Conservation (phyloP, 176 grass and related monocot species). For the Musa itinerans region DNA sequence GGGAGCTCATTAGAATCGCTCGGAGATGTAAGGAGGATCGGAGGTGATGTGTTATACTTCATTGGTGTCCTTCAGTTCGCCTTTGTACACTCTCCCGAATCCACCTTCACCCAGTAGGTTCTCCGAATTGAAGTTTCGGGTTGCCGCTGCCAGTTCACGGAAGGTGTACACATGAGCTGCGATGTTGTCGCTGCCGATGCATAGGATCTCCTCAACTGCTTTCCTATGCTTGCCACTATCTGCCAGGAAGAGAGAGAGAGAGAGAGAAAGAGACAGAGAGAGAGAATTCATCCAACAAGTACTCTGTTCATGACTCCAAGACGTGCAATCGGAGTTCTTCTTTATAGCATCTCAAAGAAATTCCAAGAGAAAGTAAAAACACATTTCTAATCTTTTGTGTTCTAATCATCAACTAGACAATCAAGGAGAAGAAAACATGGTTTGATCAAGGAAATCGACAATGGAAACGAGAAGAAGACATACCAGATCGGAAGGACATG, state of each 20-base stretch:
- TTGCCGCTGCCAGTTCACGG: slow-evolving; percentile 1
- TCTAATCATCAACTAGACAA: neutral
- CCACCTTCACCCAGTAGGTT: slow-evolving; percentile 4
- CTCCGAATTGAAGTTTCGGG: neutral
- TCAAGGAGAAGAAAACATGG: neutral
- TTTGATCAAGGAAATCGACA: neutral
- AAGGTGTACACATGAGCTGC: neutral
- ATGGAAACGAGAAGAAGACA: neutral
- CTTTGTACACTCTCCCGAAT: slow-evolving; percentile 6
- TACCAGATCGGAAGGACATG: slow-evolving; percentile 1
- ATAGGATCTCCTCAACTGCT: neutral
- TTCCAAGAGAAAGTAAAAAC: neutral
- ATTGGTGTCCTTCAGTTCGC: neutral
- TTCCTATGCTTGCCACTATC: neutral
- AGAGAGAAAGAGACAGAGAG: too few relatives aligned
- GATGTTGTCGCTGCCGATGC: neutral
- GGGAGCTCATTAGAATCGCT: neutral
- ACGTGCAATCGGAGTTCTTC: too few relatives aligned
- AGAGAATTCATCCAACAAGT: too few relatives aligned
- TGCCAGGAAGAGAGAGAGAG: neutral
- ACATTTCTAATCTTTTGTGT: neutral
- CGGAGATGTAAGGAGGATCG: neutral
- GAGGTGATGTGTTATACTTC: neutral
- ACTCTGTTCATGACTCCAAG: too few relatives aligned
- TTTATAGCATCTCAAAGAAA: too few relatives aligned